A percentile compares a stretch with the other conserved stretches of the same genome.
Conservation (phyloP, 2,329 filamentous ascomycete genomes). For the Cladophialophora exuberans region DNA sequence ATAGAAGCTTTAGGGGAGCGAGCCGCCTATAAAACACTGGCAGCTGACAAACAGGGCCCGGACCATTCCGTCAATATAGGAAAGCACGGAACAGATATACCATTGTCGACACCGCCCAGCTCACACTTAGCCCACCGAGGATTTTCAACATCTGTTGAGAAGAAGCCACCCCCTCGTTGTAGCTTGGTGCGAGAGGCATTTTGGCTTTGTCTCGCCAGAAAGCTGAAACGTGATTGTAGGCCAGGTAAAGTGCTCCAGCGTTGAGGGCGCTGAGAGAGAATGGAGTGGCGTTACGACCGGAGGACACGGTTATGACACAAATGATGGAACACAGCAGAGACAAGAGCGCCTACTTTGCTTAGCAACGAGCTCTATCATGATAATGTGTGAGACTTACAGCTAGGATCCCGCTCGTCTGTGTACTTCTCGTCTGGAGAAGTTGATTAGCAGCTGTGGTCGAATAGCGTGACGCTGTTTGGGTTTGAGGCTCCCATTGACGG, state of each 20-base stretch:
- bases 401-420: conserved; percentile 25
- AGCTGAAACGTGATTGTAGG: conserved; percentile 20
- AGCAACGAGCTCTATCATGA: neutral
- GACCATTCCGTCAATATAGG: neutral
- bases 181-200: conserved; percentile 21
- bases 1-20: too few species aligned
- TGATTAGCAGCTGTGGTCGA: conserved; percentile 23
- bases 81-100: conserved; percentile 22
- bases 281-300: conserved; percentile 7
- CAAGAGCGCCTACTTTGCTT: conserved; percentile 12
- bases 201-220: conserved; percentile 28
- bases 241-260: conserved; percentile 16
- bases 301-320: conserved; percentile 17
- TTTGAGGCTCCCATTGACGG: conserved; percentile 23
- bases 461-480: conserved; percentile 26
- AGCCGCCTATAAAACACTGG: too few species aligned
- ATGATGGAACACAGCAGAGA: conserved; percentile 18
- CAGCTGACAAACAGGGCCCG: conserved; percentile 2
- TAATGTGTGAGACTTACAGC: conserved; percentile 21
- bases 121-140: conserved; percentile 13
- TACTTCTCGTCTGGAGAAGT: conserved; percentile 30
- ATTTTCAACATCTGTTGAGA: conserved; percentile 21
- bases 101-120: conserved; percentile 15
- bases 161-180: conserved; percentile 25
- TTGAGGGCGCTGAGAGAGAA: conserved; percentile 24